Percentiles rank a stretch among this genome's conserved stretches.
Conservation (phyloP, 306 rosid genomes). For the Cucumis sativus region Cucumber_9930_V3 NC_026657.2:2577501-2578000, state of each 20-base stretch:
- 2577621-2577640: slow-evolving; percentile 80
- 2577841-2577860: not conserved
- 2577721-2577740: slow-evolving; percentile 42
- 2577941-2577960: slow-evolving; percentile 70
- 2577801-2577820: not conserved
- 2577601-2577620: slow-evolving; percentile 99
- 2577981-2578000: slow-evolving; percentile 24
- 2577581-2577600: slow-evolving; percentile 88
- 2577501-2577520: not conserved
- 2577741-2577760: slow-evolving; percentile 80
- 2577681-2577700: not conserved
- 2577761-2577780: slow-evolving; percentile 87
- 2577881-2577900: slow-evolving; percentile 48
- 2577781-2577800: slow-evolving; percentile 55
- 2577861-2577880: not conserved
- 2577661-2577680: not conserved
- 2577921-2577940: slow-evolving; percentile 54
- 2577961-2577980: slow-evolving; percentile 68
- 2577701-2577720: slow-evolving; percentile 27
- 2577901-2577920: slow-evolving; percentile 64
- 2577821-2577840: not conserved
- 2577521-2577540: no score
- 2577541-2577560: not conserved
- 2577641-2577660: slow-evolving; percentile 38
- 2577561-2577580: slow-evolving; percentile 39